These are phyloP conservation scores for Apium graveolens DNA, from an alignment of 129 eudicot genomes.

Conservation along the genomic window DNA sequence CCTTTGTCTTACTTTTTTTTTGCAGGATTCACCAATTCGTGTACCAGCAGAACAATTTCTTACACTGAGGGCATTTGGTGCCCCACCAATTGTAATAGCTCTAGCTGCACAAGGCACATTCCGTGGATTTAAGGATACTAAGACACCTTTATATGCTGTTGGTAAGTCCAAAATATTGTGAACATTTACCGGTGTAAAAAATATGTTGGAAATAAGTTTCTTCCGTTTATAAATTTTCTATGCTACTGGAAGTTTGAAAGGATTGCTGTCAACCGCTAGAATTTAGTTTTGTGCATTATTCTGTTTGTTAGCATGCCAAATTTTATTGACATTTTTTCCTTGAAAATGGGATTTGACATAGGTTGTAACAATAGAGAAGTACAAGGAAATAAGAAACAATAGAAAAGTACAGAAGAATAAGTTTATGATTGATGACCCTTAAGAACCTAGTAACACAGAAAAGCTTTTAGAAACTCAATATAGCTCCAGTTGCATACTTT, in stretches of 20 bases:
- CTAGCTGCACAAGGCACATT: constrained; percentile 98
- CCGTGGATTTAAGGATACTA: constrained; percentile 91
- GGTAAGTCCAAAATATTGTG: constrained; percentile 46
- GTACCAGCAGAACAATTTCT: constrained; percentile 80
- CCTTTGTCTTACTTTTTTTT: neutral
- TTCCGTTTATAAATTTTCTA: neutral
- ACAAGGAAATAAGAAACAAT: neutral
- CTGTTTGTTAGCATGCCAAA: neutral
- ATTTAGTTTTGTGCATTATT: neutral
- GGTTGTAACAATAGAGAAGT: no score
- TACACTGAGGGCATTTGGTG: constrained; percentile 85
- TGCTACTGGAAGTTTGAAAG: neutral
- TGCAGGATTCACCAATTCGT: constrained; percentile 89
- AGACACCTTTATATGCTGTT: constrained; percentile 88
- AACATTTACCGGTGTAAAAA: neutral
- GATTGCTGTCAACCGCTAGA: neutral
- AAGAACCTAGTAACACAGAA: neutral
- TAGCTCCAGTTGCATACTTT: neutral
- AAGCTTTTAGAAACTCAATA: neutral
- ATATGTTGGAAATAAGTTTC: neutral
- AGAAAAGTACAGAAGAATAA: neutral
- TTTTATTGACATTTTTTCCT: neutral
- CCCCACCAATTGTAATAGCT: constrained; percentile 87
- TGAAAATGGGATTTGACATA: neutral
- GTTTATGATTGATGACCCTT: neutral